A percentile compares a stretch with the other conserved stretches of the same genome.
phyloP scores from a whole-genome alignment of 192 early-diverging fungal species.

The Entophlyctis luteolus region DNA sequence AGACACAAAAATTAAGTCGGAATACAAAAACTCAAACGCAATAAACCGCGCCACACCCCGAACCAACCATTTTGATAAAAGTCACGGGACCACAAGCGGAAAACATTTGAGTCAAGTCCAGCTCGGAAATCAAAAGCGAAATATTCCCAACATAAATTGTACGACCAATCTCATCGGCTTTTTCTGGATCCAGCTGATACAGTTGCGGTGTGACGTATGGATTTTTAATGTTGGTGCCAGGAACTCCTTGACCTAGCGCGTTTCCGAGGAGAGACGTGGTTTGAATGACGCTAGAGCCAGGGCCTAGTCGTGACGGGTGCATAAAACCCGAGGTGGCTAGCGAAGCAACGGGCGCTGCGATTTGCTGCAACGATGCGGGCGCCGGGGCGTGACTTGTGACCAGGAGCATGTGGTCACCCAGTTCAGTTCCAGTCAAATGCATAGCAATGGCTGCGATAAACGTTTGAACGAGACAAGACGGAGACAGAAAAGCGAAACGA shows the following conservation, averaged over 20 bases:
- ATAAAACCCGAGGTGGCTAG: not conserved
- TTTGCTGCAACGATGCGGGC: not conserved
- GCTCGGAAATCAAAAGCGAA: slow-evolving; percentile 46
- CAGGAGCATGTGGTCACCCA: slow-evolving; percentile 1
- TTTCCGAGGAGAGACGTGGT: slow-evolving; percentile 42
- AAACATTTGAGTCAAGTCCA: slow-evolving; percentile 63
- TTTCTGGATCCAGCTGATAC: slow-evolving; percentile 57
- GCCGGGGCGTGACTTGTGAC: slow-evolving; percentile 12
- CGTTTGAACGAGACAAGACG: too few relatives aligned
- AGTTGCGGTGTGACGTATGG: slow-evolving; percentile 50
- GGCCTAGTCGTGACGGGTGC: slow-evolving; percentile 9
- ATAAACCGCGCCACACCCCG: too few relatives aligned
- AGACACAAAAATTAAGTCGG: too few relatives aligned
- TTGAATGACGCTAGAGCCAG: slow-evolving; percentile 36
- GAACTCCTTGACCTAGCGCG: slow-evolving; percentile 19
- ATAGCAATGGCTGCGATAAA: slow-evolving; percentile 40
- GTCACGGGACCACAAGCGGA: slow-evolving; percentile 60
- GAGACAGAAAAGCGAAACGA: too few relatives aligned
- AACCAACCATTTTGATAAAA: slow-evolving; percentile 72
- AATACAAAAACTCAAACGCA: too few relatives aligned
- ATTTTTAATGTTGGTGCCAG: slow-evolving; percentile 29
- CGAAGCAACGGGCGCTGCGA: slow-evolving; percentile 8
- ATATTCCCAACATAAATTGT: slow-evolving; percentile 78
- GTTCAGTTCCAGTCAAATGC: slow-evolving; percentile 56
- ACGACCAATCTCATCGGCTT: slow-evolving; percentile 72